Evolutionary conservation across 2,329 filamentous ascomycete genomes (phyloP), one percentile per base, ranked within the genome.

Genomic region (Fusarium lyarnte): DNA sequence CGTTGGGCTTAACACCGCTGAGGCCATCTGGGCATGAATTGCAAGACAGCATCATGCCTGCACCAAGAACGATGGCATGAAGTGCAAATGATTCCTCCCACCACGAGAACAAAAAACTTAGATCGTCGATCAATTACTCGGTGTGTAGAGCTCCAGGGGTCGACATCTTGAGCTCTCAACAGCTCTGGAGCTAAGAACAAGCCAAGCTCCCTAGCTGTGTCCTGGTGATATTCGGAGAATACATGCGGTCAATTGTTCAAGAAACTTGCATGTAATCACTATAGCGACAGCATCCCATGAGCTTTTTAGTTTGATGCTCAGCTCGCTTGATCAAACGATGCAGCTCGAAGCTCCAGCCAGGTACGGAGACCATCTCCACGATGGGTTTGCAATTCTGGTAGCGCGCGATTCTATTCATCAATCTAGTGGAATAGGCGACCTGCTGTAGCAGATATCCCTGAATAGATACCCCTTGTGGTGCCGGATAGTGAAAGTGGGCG

Each of bases 111-210:
- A 29, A 29, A 12, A 43, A 51, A 55, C 8, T 45, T 39, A 45
- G 70, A 73, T 73, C 70, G 70, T 64, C 70, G 70, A 73, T 73
- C 70, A 73, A 46, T 67, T 63, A 60, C 47, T 62, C 66, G 63
- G 53, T 70, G 54, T 58, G 58, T 71, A 55, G 45, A 60, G 53
- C 49, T 66, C 63, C 46, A 43, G 60, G 36, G 66, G 73, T 73
- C 70, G 66, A 42, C 70, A 27, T 38, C 43, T 45, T 63, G 61
- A 57, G 41, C 43, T 63, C 66, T 64, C 33, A 60, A 65, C 19
- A 73, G 70, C 70, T 68, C 67, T 64, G 51, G 53, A 55, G 41
- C 63, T 67, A 69, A 52, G 33, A 61, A 69, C 54, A 59, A 66
- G 68, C 63, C 73, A 65, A 62, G 63, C 72, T 74, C 58, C 53